A percentile compares a stretch with the other conserved stretches of the same genome.
Evolutionary conservation across 768 basidiomycete species (phyloP).

Genomic region (Lactarius pseudohatsudake): DNA sequence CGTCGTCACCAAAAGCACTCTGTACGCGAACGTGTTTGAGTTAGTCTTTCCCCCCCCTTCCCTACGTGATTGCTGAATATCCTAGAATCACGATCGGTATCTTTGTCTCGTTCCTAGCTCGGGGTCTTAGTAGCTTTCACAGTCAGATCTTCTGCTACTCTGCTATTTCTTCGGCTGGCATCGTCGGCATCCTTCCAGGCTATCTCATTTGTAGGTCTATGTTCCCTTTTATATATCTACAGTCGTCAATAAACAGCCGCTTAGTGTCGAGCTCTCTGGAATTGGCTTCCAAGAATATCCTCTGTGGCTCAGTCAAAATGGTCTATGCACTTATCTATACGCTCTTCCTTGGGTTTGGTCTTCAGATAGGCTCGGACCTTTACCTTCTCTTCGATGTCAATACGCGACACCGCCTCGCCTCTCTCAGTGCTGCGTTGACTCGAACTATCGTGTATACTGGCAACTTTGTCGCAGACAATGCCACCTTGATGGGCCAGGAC

Average conservation of each 20-base stretch:
- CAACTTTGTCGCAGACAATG: constrained; percentile 63
- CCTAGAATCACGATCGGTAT: constrained; percentile 78
- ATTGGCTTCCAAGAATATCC: constrained; percentile 81
- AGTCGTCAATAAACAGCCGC: constrained; percentile 10
- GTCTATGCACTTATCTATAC: constrained; percentile 89
- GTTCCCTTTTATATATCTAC: constrained; percentile 16
- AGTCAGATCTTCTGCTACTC: constrained; percentile 86
- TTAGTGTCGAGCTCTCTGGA: constrained; percentile 80
- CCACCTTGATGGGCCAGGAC: constrained; percentile 39
- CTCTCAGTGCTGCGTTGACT: constrained; percentile 51
- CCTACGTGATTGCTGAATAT: constrained; percentile 16
- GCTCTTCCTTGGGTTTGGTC: constrained; percentile 78
- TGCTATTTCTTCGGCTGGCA: constrained; percentile 83
- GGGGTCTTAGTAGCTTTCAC: constrained; percentile 78
- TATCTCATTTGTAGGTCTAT: constrained; percentile 68
- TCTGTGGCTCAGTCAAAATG: constrained; percentile 84
- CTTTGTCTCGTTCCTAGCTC: constrained; percentile 75
- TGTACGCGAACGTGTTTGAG: constrained; percentile 94
- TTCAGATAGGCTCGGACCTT: constrained; percentile 82
- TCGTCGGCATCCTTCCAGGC: constrained; percentile 89
- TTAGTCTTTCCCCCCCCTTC: constrained; percentile 40
- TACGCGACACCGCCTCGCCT: constrained; percentile 52
- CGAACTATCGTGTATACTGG: constrained; percentile 58
- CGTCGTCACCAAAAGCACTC: constrained; percentile 70
- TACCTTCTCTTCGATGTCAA: constrained; percentile 67